Evolutionary conservation across 495 filamentous ascomycete species (phyloP).

Genomic region (Ramalina intermedia): DNA sequence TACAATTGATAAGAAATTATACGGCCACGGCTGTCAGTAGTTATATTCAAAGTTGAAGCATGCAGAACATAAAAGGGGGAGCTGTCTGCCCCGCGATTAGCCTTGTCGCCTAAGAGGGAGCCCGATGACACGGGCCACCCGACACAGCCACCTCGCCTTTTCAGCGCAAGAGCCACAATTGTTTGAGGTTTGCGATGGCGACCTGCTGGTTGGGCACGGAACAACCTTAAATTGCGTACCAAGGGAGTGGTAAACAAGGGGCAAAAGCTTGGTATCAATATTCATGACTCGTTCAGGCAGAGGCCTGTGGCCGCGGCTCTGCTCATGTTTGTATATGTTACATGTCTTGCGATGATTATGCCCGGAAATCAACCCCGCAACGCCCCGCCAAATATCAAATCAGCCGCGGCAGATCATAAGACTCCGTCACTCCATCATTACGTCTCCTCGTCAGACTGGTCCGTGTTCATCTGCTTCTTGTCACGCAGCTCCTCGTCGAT

Average conservation of each 20-base stretch:
- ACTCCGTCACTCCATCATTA: too few species aligned
- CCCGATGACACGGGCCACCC: not conserved
- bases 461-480: not conserved
- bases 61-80: not conserved
- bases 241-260: too few species aligned
- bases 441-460: constrained; percentile 9
- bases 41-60: not conserved
- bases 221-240: too few species aligned
- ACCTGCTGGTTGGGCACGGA: too few species aligned
- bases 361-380: not conserved
- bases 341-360: too few species aligned
- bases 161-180: too few species aligned
- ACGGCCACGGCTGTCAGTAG: not conserved
- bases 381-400: not conserved
- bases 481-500: not conserved
- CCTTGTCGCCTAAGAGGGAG: not conserved
- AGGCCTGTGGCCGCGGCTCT: too few species aligned
- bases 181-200: too few species aligned
- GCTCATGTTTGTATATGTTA: too few species aligned
- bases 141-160: not conserved
- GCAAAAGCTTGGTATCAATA: too few species aligned
- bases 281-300: too few species aligned
- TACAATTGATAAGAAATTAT: not conserved
- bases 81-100: not conserved
- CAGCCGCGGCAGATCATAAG: not conserved